phyloP scores from a whole-genome alignment of 2,329 filamentous ascomycete species.

The Blastomyces emzantsi region DNA sequence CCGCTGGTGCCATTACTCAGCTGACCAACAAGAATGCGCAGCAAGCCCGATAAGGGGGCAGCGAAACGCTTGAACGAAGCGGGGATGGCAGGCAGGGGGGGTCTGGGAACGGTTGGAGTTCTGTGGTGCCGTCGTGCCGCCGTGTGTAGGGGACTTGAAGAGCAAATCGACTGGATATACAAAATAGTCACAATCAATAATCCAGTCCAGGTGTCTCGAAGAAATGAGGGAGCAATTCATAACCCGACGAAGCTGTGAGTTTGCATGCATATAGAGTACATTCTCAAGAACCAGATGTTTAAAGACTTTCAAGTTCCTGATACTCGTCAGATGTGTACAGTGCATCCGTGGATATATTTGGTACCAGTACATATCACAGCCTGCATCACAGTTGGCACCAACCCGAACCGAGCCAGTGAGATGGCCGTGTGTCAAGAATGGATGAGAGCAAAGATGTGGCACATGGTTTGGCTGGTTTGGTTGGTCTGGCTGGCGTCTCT shows the following conservation, averaged over 20 bases:
- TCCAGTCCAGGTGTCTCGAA: too few species aligned
- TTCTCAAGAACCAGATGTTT: not conserved
- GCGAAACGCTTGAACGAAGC: not conserved
- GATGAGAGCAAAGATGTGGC: not conserved
- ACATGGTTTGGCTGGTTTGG: not conserved
- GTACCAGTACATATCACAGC: not conserved
- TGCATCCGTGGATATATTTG: not conserved
- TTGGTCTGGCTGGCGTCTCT: not conserved
- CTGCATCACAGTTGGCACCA: not conserved
- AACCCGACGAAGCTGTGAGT: not conserved
- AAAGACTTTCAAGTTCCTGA: not conserved
- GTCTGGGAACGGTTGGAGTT: not conserved
- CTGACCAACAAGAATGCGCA: not conserved
- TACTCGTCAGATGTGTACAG: not conserved
- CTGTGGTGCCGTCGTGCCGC: too few species aligned
- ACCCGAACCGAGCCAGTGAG: not conserved
- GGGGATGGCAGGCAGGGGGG: not conserved
- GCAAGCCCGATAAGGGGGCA: not conserved
- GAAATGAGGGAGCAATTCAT: not conserved
- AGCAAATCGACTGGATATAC: too few species aligned
- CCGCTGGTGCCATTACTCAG: not conserved
- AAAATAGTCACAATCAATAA: too few species aligned
- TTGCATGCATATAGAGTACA: too few species aligned
- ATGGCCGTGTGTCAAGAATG: not conserved
- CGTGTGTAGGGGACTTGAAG: too few species aligned